phyloP scores from a whole-genome alignment of 2,329 filamentous ascomycete species.

The Sordariomycetes sp. region DNA sequence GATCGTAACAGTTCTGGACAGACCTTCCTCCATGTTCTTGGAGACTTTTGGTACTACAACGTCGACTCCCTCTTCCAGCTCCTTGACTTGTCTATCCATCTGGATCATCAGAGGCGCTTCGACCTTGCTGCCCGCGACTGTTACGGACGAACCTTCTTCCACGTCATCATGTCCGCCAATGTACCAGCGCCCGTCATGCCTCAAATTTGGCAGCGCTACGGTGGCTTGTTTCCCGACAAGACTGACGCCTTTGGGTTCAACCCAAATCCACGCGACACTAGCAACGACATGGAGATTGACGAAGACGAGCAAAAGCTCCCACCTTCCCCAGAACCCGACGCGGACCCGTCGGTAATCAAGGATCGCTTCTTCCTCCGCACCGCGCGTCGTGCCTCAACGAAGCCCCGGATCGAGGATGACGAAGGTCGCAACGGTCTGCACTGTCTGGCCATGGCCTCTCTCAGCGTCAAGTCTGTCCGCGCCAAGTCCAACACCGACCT shows the following conservation, averaged over 20 bases:
- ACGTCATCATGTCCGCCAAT: slow-evolving; percentile 25
- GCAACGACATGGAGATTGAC: background rate
- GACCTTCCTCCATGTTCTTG: slow-evolving; percentile 37
- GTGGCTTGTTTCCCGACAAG: slow-evolving; percentile 19
- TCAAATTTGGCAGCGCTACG: slow-evolving; percentile 23
- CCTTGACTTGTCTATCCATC: slow-evolving; percentile 8
- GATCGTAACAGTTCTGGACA: slow-evolving; percentile 33
- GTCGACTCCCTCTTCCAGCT: slow-evolving; percentile 16
- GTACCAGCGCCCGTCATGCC: slow-evolving; percentile 16
- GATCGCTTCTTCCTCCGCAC: slow-evolving; percentile 8
- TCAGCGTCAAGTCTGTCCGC: slow-evolving; percentile 28
- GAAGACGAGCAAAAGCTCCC: background rate
- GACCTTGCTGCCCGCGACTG: slow-evolving; percentile 29
- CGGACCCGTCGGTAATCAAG: background rate
- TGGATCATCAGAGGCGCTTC: slow-evolving; percentile 9
- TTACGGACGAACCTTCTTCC: slow-evolving; percentile 45
- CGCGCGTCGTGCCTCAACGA: slow-evolving; percentile 7
- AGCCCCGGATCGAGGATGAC: slow-evolving; percentile 16
- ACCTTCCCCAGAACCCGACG: background rate
- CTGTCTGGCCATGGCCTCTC: slow-evolving; percentile 45
- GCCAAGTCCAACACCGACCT: slow-evolving; percentile 14
- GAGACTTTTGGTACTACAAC: slow-evolving; percentile 14
- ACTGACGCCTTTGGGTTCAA: slow-evolving; percentile 40
- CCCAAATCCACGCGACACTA: slow-evolving; percentile 4
- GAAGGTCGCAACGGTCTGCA: slow-evolving; percentile 48